Conservation (phyloP, 108 stramenopile genomes). For the Pseudonitzschia pungens region DNA sequence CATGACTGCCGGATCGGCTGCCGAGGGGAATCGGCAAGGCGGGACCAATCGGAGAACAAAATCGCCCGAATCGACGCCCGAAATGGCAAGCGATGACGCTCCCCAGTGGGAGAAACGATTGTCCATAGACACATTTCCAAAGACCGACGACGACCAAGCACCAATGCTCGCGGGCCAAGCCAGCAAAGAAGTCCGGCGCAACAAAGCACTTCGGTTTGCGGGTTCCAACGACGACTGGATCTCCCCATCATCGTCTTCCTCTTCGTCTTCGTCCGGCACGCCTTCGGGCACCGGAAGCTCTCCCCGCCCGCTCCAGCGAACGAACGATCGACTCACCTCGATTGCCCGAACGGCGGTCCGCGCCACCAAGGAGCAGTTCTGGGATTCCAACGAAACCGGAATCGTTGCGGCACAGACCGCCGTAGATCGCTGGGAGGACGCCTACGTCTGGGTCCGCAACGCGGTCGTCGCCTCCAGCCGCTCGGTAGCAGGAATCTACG, state of each 20-base stretch:
- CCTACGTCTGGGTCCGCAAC: constrained; percentile 43
- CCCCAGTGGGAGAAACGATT: neutral
- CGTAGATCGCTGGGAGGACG: constrained; percentile 62
- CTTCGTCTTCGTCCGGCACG: neutral
- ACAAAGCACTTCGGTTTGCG: neutral
- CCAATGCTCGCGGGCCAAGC: no score
- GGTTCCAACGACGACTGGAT: neutral
- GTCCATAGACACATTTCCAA: neutral
- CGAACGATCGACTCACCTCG: constrained; percentile 6
- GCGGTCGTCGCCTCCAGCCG: constrained; percentile 32
- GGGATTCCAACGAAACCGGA: constrained; percentile 65
- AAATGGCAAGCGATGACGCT: no score
- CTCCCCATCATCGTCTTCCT: neutral
- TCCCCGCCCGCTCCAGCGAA: neutral
- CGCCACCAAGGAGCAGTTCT: constrained; percentile 54
- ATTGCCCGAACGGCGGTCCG: constrained; percentile 33
- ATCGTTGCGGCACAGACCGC: constrained; percentile 59
- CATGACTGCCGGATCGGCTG: no score
- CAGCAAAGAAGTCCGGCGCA: no score
- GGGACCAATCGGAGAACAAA: no score
- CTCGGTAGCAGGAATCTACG: constrained; percentile 44
- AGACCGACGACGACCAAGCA: no score
- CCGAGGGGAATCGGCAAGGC: no score
- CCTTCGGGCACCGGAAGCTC: no score
- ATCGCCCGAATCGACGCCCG: no score